Percentiles rank a stretch among this genome's conserved stretches.
Evolutionary conservation across 2,329 filamentous ascomycete species (phyloP).

Genomic region (Fusarium subglutinans): DNA sequence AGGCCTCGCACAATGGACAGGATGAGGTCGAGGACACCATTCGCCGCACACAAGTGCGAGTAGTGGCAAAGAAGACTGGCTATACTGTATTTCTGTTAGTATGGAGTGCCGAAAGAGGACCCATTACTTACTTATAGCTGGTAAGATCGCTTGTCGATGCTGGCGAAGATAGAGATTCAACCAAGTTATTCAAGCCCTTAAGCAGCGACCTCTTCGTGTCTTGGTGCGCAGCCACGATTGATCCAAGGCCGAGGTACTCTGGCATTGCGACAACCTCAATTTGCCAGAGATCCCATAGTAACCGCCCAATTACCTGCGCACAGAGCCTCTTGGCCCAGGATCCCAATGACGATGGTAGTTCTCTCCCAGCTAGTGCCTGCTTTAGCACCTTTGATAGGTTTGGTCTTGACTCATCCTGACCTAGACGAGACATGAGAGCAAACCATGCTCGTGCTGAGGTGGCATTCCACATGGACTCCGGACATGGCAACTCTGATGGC

Average conservation of each 20-base stretch:
- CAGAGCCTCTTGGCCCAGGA: not conserved
- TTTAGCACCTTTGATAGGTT: not conserved
- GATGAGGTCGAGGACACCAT: not conserved
- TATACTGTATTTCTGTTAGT: not conserved
- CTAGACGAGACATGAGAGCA: not conserved
- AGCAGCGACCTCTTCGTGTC: not conserved
- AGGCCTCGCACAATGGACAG: not conserved
- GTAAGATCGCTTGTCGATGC: not conserved
- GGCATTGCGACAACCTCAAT: not conserved
- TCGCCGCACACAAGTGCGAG: not conserved
- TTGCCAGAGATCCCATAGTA: conserved; percentile 5
- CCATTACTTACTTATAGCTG: not conserved
- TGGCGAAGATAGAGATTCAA: not conserved
- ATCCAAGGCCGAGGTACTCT: not conserved
- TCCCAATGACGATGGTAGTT: not conserved
- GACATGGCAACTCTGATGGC: not conserved
- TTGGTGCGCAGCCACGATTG: not conserved
- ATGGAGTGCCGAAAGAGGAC: accelerated
- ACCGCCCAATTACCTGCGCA: not conserved
- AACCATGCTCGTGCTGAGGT: not conserved
- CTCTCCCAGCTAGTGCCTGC: not conserved
- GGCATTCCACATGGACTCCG: not conserved
- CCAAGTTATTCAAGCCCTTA: not conserved
- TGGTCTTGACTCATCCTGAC: not conserved
- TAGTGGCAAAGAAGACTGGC: not conserved